A percentile compares a stretch with the other conserved stretches of the same genome.
These are phyloP conservation scores for Neopestalotiopsis sp. DNA, from an alignment of 2,329 filamentous ascomycete genomes.

Conservation along the genomic window DNA sequence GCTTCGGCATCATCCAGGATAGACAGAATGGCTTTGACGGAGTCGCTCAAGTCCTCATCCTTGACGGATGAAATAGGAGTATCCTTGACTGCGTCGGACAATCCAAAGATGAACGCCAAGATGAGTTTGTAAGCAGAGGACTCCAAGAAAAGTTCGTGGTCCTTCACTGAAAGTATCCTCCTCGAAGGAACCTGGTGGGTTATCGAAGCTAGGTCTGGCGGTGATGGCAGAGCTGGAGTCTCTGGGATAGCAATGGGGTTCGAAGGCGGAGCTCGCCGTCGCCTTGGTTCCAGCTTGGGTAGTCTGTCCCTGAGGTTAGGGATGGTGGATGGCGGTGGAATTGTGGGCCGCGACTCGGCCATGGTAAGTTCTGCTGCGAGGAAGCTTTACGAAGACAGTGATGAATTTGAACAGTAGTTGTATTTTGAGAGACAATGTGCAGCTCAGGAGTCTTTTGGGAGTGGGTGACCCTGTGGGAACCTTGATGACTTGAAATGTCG, in stretches of 20 bases:
- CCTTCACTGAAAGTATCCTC: constrained; percentile 79
- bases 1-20: constrained; percentile 74
- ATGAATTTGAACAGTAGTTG: background rate
- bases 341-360: constrained; percentile 27
- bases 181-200: constrained; percentile 72
- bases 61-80: constrained; percentile 68
- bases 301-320: constrained; percentile 63
- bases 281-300: constrained; percentile 71
- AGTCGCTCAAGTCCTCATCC: constrained; percentile 60
- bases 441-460: background rate
- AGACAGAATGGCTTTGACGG: constrained; percentile 67
- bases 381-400: background rate
- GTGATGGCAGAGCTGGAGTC: constrained; percentile 75
- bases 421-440: background rate
- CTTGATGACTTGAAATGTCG: background rate
- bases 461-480: background rate
- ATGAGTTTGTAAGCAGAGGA: constrained; percentile 80
- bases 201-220: constrained; percentile 65
- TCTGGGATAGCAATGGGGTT: constrained; percentile 71
- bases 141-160: constrained; percentile 81
- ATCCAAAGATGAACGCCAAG: constrained; percentile 82
- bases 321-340: constrained; percentile 34
- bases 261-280: constrained; percentile 54
- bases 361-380: constrained; percentile 22
- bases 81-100: constrained; percentile 81